A percentile compares a stretch with the other conserved stretches of the same genome.
Evolutionary conservation across 495 filamentous ascomycete species (phyloP).

Genomic region (Lichenothelia convexa): DNA sequence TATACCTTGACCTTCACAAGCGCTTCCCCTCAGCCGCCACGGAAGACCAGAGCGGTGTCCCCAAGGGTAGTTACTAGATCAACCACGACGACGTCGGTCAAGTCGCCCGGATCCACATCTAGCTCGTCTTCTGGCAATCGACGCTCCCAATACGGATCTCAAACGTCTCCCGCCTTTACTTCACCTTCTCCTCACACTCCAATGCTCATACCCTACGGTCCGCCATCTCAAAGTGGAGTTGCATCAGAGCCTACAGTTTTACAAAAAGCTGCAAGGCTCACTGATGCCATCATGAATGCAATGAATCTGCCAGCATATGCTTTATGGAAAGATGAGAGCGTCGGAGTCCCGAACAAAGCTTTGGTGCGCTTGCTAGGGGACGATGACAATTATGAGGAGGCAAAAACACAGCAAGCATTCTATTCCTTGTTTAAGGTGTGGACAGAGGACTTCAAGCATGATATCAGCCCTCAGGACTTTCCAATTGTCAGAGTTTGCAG

Average conservation of each 20-base stretch:
- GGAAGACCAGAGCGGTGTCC: slow-evolving; percentile 5
- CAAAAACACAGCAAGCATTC: slow-evolving; percentile 35
- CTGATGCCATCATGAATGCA: slow-evolving; percentile 50
- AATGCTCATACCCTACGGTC: slow-evolving; percentile 35
- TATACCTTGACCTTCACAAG: slow-evolving; percentile 49
- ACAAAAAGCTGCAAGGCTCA: slow-evolving; percentile 47
- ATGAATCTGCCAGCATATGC: slow-evolving; percentile 48
- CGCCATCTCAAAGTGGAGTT: slow-evolving; percentile 29
- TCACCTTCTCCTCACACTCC: slow-evolving; percentile 10
- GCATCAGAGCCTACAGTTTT: slow-evolving; percentile 36
- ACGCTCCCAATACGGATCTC: slow-evolving; percentile 5
- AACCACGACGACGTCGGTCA: slow-evolving; percentile 5
- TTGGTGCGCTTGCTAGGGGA: slow-evolving; percentile 31
- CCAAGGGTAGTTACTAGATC: slow-evolving; percentile 13
- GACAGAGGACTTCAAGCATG: slow-evolving; percentile 41
- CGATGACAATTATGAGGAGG: slow-evolving; percentile 19
- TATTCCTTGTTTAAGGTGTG: slow-evolving; percentile 35
- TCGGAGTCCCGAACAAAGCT: slow-evolving; percentile 46
- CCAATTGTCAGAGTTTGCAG: slow-evolving; percentile 39
- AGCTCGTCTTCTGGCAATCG: slow-evolving; percentile 14
- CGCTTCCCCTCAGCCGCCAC: slow-evolving; percentile 18
- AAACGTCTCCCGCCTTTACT: slow-evolving; percentile 5
- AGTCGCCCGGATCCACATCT: slow-evolving; percentile 9
- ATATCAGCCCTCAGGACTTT: slow-evolving; percentile 35
- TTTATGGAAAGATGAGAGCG: slow-evolving; percentile 53